Evolutionary conservation across 768 basidiomycete species (phyloP).

Genomic region (Suillus weaverae): DNA sequence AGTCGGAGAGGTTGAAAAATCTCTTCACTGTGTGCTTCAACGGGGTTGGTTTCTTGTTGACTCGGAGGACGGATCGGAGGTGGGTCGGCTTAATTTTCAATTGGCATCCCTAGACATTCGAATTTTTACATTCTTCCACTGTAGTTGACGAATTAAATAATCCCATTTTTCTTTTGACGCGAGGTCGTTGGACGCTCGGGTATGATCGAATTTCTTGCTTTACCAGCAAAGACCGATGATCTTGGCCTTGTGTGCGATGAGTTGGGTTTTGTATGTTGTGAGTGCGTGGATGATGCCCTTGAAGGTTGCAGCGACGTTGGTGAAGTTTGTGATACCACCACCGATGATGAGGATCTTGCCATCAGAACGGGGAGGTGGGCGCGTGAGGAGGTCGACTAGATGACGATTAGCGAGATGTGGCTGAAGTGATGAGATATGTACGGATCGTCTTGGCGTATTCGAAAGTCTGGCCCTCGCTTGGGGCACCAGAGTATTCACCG

Average conservation of each 20-base stretch:
- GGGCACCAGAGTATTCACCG: constrained; percentile 98
- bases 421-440: constrained; percentile 37
- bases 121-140: neutral
- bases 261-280: constrained; percentile 85
- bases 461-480: constrained; percentile 97
- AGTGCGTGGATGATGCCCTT: constrained; percentile 99
- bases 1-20: constrained; percentile 7
- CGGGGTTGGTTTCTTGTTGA: neutral
- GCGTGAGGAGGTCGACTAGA: constrained; percentile 89
- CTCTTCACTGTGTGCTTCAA: neutral
- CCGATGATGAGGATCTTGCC: constrained; percentile 99
- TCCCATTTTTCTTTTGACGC: constrained; percentile 15
- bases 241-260: constrained; percentile 75
- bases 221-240: constrained; percentile 55
- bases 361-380: constrained; percentile 75
- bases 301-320: constrained; percentile 98
- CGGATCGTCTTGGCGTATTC: constrained; percentile 99
- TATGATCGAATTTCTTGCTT: constrained; percentile 23
- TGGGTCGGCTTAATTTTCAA: no score
- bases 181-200: constrained; percentile 30
- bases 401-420: constrained; percentile 9
- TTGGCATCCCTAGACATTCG: no score
- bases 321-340: constrained; percentile 99
- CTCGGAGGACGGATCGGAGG: no score
- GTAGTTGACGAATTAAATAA: neutral